Evolutionary conservation across 2,329 filamentous ascomycete genomes (phyloP), one percentile per base, ranked within the genome.

Genomic region (Neoarthrinium moseri): DNA sequence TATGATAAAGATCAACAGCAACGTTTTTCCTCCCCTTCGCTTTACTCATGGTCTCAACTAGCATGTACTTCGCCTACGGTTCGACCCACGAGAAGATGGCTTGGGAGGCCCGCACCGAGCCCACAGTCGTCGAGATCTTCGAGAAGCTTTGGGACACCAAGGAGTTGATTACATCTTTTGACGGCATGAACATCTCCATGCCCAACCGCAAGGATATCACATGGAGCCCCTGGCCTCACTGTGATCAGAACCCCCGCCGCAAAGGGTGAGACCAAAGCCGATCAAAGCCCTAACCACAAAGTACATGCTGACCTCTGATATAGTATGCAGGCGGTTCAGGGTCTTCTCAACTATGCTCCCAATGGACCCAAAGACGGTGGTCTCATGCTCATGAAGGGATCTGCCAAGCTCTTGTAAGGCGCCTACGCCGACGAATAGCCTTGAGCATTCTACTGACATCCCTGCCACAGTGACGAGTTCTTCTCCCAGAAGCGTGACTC

Each of bases 281-380:
- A n/a, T 7, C 26, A 29, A 29, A n/a, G 26, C n/a, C n/a, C 8
- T 29, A n/a, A 29, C 8, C 17, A 26, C 6, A 22, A 4, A 39
- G 12, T n/a, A 15, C 3, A 4, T 7, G 4, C 12, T 23, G 22
- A 18, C 6, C 36, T 39, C n/a, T 23, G 6, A 5, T 26, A 5
- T 23, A 59, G 57, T 29, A 60, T 59, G 56, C 57, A 59, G 46
- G 54, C 53, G 7, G 65, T 74, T 0, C 71, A 75, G 24, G 72
- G 73, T 0, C 54, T 75, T 4, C 49, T 74, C 1, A 75, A 74
- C 54, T 67, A 65, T 12, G 61, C 65, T 5, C 71, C 70, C 1
- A 70, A 70, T 29, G 72, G 73, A 1, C 64, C 64, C 3, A 61
- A 73, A 2, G 73, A 77, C 43, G 73, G 73, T n/a, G 72, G 71